Evolutionary conservation across 2,329 filamentous ascomycete genomes (phyloP), one percentile per base, ranked within the genome.

Genomic region (Dothistroma septosporum): DNA sequence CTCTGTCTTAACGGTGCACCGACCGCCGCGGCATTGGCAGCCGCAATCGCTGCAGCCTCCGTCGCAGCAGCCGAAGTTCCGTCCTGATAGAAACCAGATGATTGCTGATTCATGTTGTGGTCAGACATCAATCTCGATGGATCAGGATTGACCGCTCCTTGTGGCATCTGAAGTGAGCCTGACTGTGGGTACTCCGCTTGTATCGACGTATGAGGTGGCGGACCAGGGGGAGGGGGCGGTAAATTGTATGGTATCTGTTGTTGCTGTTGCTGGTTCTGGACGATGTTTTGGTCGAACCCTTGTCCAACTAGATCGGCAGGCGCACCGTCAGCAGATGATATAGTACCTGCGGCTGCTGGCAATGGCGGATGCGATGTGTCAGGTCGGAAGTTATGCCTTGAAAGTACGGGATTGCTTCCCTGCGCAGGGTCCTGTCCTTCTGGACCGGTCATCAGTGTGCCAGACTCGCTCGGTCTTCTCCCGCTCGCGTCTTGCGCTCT

Each of bases 371-470:
- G 68, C 21, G 63, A 68, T 35, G 65, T 70, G 44, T 72, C 69
- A 28, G 66, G 64, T 47, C 65, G 65, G 46, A 73, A 65, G 53
- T 71, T 71, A 14, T 74, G 74, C 52, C 78, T 73, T 19, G 76
- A 75, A 14, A 79, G 64, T 24, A 76, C 76, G 35, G 78, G 78
- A 57, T 79, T 80, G 58, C 76, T 76, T 11, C 77, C 77, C 33
- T 79, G 69, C 6, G 75, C 76, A 47, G 71, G 76, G 47, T 78
- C 75, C 14, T 66, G 62, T 21, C 50, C 50, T 21, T 55, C 59
- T 22, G 64, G 60, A 1, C 71, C 71, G 4, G 72, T 74, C 66
- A 72, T 64, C 16, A 73, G 58, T 1, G 70, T 73, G 28, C 70
- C 72, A 22, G 67, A 69, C 37, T 66, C 61, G 55, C 71, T 74